Evolutionary conservation across 2,329 filamentous ascomycete genomes (phyloP), one percentile per base, ranked within the genome.

Genomic region (Celoporthe dispersa): DNA sequence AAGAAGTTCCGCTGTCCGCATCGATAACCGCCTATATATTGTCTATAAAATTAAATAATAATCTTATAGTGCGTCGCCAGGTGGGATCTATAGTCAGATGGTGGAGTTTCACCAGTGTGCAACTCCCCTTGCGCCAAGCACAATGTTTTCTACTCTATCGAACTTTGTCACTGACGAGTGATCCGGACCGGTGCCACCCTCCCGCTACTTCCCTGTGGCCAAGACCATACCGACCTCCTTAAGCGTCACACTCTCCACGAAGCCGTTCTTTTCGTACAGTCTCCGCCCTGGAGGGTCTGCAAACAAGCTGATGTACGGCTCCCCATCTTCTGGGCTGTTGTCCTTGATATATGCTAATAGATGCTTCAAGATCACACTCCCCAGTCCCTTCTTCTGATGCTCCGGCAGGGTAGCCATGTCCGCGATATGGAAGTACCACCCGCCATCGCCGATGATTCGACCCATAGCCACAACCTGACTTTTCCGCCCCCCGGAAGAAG

Each of bases 391-490:
- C 14, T 82, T 80, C 71, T 84, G 84, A 70, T 87, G 84, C 9
- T 77, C 79, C 7, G 84, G 82, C 61, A 84, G 77, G n/a, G 85
- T 82, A 1, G 82, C 83, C 76, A 87, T 83, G 73, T 87, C 85
- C 28, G 81, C 81, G 64, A 87, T 79, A 59, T 82, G 77, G 66
- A 86, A 85, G 73, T 86, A 86, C 78, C 85, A 84, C 7, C 81
- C 82, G 8, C 85, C 84, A 71, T 87, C 85, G 16, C 84, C 83
- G 68, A 86, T 78, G 35, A 87, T 78, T 28, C 85, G 81, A 64
- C 84, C 85, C 85, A 86, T 87, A 0, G 78, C 84, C 7, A 86
- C 79, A 12, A 37, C 60, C 16, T 41, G 39, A 16, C 16, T 8
- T 35, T 37, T 33, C 14, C 0, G 14, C 19, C 19, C 14, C 14